Conservation (phyloP, 208 protist genomes). For the Leishmania martiniquensis region DNA sequence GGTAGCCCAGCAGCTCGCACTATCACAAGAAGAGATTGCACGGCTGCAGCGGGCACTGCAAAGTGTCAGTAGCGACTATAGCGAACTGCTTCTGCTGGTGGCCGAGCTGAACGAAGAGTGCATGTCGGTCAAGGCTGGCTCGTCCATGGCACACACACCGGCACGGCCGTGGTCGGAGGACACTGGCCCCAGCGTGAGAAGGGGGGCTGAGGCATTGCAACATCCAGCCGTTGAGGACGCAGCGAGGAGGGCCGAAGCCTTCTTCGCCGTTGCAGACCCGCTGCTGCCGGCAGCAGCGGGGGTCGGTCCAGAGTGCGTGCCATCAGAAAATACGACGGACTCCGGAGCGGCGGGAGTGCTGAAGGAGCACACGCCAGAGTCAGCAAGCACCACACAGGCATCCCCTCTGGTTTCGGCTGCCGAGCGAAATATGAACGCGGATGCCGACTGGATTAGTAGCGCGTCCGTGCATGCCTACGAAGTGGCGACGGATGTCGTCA, state of each 20-base stretch:
- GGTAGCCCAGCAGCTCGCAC: slow-evolving; percentile 16
- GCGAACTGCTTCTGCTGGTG: slow-evolving; percentile 60
- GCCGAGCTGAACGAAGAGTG: slow-evolving; percentile 57
- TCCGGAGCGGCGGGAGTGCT: neutral
- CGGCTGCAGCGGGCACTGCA: slow-evolving; percentile 24
- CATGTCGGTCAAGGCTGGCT: slow-evolving; percentile 12
- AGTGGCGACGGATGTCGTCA: neutral
- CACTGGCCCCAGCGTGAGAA: neutral
- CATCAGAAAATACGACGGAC: neutral
- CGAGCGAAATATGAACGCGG: neutral
- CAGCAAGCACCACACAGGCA: neutral
- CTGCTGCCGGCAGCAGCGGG: neutral
- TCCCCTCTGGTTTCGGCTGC: neutral
- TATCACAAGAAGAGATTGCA: slow-evolving; percentile 10
- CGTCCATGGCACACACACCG: slow-evolving; percentile 17
- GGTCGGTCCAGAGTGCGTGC: neutral
- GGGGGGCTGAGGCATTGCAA: too few relatives aligned
- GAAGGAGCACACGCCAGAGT: neutral
- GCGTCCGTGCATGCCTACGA: slow-evolving; percentile 10
- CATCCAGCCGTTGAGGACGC: neutral
- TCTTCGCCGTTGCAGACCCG: neutral
- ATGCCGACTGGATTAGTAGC: neutral
- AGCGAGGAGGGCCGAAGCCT: neutral
- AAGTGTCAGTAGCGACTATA: slow-evolving; percentile 41
- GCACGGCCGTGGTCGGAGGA: slow-evolving; percentile 15